Conservation (phyloP, 441 rosid species). For the Croton laevigatus region DNA sequence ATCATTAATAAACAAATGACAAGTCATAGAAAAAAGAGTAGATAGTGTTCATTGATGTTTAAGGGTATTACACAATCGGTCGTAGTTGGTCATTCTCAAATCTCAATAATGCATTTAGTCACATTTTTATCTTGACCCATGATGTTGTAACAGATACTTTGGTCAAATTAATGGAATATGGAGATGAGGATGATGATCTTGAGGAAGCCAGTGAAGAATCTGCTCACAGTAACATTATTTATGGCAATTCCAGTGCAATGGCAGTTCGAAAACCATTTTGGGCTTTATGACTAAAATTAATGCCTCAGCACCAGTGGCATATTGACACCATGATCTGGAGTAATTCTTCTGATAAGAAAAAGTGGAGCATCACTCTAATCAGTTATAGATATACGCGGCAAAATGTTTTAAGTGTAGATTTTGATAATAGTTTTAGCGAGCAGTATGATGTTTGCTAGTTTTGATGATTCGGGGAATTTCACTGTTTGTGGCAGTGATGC, state of each 20-base stretch:
- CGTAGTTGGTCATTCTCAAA: not conserved
- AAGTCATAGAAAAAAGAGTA: not conserved
- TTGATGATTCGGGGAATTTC: not conserved
- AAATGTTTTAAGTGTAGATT: not conserved
- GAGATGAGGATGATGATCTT: conserved; percentile 75
- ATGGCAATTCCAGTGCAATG: conserved; percentile 23
- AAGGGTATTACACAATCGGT: not conserved
- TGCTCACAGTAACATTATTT: conserved; percentile 12
- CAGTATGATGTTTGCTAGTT: not conserved
- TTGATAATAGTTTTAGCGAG: not conserved
- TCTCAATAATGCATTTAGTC: conserved; percentile 6
- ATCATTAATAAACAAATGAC: not conserved
- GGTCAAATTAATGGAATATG: conserved; percentile 83
- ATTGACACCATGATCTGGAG: not conserved
- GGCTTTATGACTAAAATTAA: conserved; percentile 40
- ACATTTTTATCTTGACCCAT: not conserved
- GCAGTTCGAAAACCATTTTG: conserved; percentile 60
- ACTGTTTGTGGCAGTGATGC: not conserved
- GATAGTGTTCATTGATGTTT: no score
- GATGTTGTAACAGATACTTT: conserved; percentile 64
- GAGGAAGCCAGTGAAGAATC: conserved; percentile 44
- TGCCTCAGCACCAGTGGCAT: not conserved
- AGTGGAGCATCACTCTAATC: not conserved
- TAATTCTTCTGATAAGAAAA: conserved; percentile 1
- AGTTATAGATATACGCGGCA: not conserved